Evolutionary conservation across 1,284 basidiomycete genomes (phyloP), one percentile per base, ranked within the genome.

Genomic region (Apiotrichum montevideense): DNA sequence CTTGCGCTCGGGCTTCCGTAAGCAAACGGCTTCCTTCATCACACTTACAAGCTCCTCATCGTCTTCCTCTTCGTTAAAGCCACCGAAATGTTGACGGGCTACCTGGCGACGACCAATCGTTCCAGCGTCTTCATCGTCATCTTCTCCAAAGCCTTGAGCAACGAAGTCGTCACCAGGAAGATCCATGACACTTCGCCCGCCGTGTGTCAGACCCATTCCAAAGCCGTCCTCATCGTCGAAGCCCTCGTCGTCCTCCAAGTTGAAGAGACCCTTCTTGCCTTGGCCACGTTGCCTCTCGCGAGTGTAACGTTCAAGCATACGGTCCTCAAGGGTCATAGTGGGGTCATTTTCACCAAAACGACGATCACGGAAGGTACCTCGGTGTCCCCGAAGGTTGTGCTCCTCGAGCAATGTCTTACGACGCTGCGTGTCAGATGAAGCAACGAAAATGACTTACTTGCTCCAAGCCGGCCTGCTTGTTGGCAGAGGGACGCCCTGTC

Each of bases 321-420:
- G 88, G 67, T 98, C 95, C 73, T 99, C 96, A 14, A 92, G 80
- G 9, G 87, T 87, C 82, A 98, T 85, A 9, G 84, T 83, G 2
- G 93, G 86, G 66, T 98, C 86, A 67, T 89, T 87, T 82, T 98
- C 96, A 78, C 96, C 96, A 68, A 98, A 97, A 42, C 96, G 87
- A 55, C 91, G 84, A 76, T 99, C 96, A 54, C 95, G 79, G 63
- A 99, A 87, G 4, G 90, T 89, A 9, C 94, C 93, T 11, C 87
- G 85, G 64, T 87, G 87, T 49, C 83, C 84, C 52, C 91, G 84
- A 35, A 85, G 86, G 53, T 80, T 71, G 65, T 79, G 79, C 77
- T 98, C 93, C 54, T 93, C 93, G 46, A 98, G 78, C 21, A 98
- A 79, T 0, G 86, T 89, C 78, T 88, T 88, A 73, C 87, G 88